A percentile compares a stretch with the other conserved stretches of the same genome.
phyloP scores from a whole-genome alignment of 768 basidiomycete genomes.

The Agrocybe pediades region DNA sequence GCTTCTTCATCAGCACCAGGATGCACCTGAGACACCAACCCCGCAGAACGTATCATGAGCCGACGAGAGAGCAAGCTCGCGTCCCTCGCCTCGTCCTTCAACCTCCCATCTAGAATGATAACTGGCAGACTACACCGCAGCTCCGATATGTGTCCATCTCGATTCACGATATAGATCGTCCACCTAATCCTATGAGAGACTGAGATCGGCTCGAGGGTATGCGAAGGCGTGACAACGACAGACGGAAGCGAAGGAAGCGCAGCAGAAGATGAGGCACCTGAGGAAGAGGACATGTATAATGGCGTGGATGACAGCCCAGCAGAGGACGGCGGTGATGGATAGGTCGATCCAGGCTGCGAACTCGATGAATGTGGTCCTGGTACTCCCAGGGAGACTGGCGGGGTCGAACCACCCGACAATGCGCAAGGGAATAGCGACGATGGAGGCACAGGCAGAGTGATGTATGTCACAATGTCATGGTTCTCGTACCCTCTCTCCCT shows the following conservation, averaged over 20 bases:
- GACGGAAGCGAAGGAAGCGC: constrained; percentile 50
- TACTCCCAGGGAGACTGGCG: not conserved
- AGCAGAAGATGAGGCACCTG: constrained; percentile 28
- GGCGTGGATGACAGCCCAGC: constrained; percentile 1
- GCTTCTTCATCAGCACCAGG: constrained; percentile 16
- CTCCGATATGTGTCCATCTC: constrained; percentile 91
- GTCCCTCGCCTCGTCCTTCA: constrained; percentile 75
- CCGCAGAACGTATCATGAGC: constrained; percentile 46
- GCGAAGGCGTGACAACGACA: constrained; percentile 59
- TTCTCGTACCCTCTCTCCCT: constrained; percentile 17
- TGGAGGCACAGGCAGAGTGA: constrained; percentile 22
- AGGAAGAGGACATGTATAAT: constrained; percentile 35
- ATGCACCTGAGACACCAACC: constrained; percentile 27
- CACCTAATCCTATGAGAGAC: constrained; percentile 81
- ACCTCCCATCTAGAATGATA: constrained; percentile 72
- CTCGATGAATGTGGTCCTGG: constrained; percentile 1
- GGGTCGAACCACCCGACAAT: constrained; percentile 3
- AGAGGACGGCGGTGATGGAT: not conserved
- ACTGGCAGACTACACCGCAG: constrained; percentile 93
- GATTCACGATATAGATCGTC: constrained; percentile 78
- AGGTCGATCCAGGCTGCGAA: constrained; percentile 1
- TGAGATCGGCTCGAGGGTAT: constrained; percentile 72
- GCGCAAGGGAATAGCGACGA: constrained; percentile 4
- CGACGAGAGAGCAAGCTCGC: constrained; percentile 77
- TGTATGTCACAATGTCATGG: constrained; percentile 53